phyloP scores from a whole-genome alignment of 2,329 filamentous ascomycete species.

The Metarhizium guizhouense region DNA sequence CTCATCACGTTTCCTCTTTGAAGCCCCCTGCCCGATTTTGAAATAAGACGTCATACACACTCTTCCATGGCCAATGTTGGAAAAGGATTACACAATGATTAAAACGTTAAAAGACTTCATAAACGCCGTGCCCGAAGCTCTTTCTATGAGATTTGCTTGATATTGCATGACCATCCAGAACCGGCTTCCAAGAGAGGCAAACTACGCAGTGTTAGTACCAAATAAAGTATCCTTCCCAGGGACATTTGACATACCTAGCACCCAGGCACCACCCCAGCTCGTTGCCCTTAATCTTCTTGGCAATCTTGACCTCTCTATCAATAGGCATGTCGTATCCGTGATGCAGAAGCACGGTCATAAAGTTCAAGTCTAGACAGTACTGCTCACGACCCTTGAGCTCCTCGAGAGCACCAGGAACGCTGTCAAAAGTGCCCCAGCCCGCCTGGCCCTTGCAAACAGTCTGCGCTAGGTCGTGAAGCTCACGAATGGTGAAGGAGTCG shows the following conservation, averaged over 20 bases:
- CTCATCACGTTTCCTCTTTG: not conserved
- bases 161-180: conserved; percentile 84
- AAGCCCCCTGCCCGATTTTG: too few species aligned
- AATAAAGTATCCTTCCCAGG: not conserved
- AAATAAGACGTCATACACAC: not conserved
- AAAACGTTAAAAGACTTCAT: not conserved
- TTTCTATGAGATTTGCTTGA: conserved; percentile 60
- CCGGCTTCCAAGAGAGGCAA: conserved; percentile 72
- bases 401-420: conserved; percentile 65
- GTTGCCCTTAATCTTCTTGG: conserved; percentile 97
- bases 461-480: conserved; percentile 77
- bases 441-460: conserved; percentile 74
- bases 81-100: not conserved
- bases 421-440: conserved; percentile 72
- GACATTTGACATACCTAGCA: conserved; percentile 60
- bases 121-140: conserved; percentile 7
- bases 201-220: conserved; percentile 36
- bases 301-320: conserved; percentile 91
- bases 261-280: conserved; percentile 97
- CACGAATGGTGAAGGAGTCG: conserved; percentile 87
- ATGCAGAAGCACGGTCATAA: conserved; percentile 87
- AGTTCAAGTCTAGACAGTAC: conserved; percentile 90
- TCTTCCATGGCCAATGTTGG: not conserved
- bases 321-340: conserved; percentile 98
- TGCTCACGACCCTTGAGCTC: conserved; percentile 79